Evolutionary conservation across 768 basidiomycete genomes (phyloP), one percentile per base, ranked within the genome.

Genomic region (Suillus fuscotomentosus): DNA sequence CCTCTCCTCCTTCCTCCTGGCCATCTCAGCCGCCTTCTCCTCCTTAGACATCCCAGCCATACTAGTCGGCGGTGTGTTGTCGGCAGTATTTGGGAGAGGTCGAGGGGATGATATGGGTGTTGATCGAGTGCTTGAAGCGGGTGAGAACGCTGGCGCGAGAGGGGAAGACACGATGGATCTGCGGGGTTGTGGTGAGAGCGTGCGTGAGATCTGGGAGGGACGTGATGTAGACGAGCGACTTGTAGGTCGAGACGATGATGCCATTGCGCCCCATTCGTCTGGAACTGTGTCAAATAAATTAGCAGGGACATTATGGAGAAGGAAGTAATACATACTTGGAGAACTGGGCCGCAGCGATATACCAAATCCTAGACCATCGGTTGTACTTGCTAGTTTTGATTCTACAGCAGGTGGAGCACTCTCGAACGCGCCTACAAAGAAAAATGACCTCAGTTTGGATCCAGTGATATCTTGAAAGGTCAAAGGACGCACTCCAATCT

Each of bases 21-120:
- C 91, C 88, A 98, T 90, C 79, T 97, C 94, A n/a, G 87, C 88
- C 2, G 92, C 92, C 75, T 92, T 97, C 69, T 96, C 95, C 75
- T 97, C 97, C 75, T 95, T 97, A 34, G 86, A 84, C 83, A 94
- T 81, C 0, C 78, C 79, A 1, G 74, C 76, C 34, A 84, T 76
- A 62, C 81, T 78, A 60, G 65, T 70, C 4, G 64, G 22, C 3
- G 51, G 63, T 10, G 67, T 43, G 43, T 72, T 64, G 1, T 69
- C 27, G 22, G 71, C 71, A 11, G 48, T 17, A 34, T 61, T 50
- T 1, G 61, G 60, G 0, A 62, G 62, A 9, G 67, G 62, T 0
- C 57, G 65, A 11, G 74, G 65, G 1, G 72, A 77, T 3, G 76
- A 67, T 31, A 73, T 20, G 1, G 72, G 73, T 3, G 76, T 77